Evolutionary conservation across 1,284 basidiomycete genomes (phyloP).

Genomic region (Salmacisia buchloeana): DNA sequence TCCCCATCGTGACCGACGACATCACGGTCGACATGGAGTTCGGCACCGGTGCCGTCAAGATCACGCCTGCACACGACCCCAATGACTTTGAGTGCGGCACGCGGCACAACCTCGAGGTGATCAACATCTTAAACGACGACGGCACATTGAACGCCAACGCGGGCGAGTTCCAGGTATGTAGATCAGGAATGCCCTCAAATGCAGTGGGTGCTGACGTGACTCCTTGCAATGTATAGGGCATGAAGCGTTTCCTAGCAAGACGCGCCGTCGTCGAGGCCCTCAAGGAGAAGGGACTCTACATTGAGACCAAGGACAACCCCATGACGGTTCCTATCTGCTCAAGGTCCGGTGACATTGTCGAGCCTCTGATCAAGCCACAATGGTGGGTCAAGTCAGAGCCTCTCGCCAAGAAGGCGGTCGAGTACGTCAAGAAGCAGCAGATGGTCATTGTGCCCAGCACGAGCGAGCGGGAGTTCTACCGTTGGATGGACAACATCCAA

Average conservation of each 20-base stretch:
- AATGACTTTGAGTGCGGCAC: slow-evolving; percentile 95
- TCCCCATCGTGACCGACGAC: slow-evolving; percentile 82
- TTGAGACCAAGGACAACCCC: slow-evolving; percentile 75
- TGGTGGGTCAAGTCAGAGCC: slow-evolving; percentile 98
- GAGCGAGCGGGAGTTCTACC: slow-evolving; percentile 90
- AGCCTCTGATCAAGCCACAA: slow-evolving; percentile 92
- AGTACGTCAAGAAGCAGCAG: slow-evolving; percentile 63
- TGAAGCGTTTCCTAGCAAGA: slow-evolving; percentile 87
- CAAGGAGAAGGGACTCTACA: slow-evolving; percentile 77
- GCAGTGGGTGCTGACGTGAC: not conserved
- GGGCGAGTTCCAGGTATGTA: slow-evolving; percentile 75
- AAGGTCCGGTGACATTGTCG: slow-evolving; percentile 76
- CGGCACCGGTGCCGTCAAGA: slow-evolving; percentile 98
- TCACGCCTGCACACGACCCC: slow-evolving; percentile 97
- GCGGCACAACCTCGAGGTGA: slow-evolving; percentile 83
- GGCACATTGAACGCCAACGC: slow-evolving; percentile 92
- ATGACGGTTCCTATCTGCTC: slow-evolving; percentile 50
- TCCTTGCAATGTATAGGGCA: slow-evolving; percentile 23
- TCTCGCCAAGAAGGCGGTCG: slow-evolving; percentile 65
- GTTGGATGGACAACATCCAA: slow-evolving; percentile 92
- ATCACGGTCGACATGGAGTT: slow-evolving; percentile 90
- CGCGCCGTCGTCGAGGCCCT: slow-evolving; percentile 76
- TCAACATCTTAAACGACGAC: slow-evolving; percentile 95
- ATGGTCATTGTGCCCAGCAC: slow-evolving; percentile 69
- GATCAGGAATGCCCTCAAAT: slow-evolving; percentile 23